A percentile compares a stretch with the other conserved stretches of the same genome.
phyloP scores from a whole-genome alignment of 2,329 filamentous ascomycete genomes.

The Pseudogymnoascus sp. region DNA sequence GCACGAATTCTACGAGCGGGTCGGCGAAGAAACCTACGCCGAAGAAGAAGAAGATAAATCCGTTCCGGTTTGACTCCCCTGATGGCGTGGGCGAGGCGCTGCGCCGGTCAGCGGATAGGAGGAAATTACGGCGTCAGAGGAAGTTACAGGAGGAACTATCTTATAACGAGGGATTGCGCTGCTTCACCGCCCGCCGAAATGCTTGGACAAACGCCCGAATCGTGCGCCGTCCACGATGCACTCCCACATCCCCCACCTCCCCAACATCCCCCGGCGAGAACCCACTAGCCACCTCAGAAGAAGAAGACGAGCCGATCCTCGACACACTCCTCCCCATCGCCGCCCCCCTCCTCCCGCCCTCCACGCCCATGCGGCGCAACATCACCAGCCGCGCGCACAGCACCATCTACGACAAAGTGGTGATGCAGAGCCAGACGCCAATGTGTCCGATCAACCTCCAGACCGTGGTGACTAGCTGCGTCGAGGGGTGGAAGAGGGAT shows the following conservation, averaged over 20 bases:
- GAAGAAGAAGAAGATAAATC: slow-evolving; percentile 16
- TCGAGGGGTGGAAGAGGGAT: slow-evolving; percentile 85
- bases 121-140: slow-evolving; percentile 38
- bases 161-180: slow-evolving; percentile 78
- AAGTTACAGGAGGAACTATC: slow-evolving; percentile 55
- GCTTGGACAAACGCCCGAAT: slow-evolving; percentile 75
- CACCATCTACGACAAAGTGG: slow-evolving; percentile 83
- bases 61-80: slow-evolving; percentile 33
- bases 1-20: slow-evolving; percentile 9
- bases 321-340: slow-evolving; percentile 54
- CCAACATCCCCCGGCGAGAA: background rate
- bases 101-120: slow-evolving; percentile 15
- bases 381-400: slow-evolving; percentile 68
- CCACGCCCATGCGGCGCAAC: slow-evolving; percentile 67
- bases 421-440: slow-evolving; percentile 70
- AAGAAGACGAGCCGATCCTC: slow-evolving; percentile 20
- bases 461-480: slow-evolving; percentile 72
- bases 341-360: slow-evolving; percentile 61
- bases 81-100: slow-evolving; percentile 30
- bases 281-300: background rate
- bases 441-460: slow-evolving; percentile 80
- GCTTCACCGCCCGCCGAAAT: slow-evolving; percentile 69
- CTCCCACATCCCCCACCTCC: background rate
- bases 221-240: slow-evolving; percentile 39
- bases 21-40: background rate